Evolutionary conservation across 2,329 filamentous ascomycete species (phyloP).

Genomic region (Alternaria longipes): DNA sequence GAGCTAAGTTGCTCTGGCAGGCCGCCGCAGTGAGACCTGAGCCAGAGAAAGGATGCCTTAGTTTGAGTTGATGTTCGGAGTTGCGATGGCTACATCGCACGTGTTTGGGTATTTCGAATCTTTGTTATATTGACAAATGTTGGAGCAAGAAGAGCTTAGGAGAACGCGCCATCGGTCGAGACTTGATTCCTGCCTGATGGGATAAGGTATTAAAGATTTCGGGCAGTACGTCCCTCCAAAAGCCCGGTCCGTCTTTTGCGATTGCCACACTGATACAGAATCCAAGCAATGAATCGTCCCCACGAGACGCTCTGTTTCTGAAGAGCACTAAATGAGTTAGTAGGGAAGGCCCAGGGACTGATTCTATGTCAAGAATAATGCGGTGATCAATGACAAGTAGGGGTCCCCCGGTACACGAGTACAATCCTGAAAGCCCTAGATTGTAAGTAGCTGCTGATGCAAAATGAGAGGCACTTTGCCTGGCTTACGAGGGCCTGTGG

Average conservation of each 20-base stretch:
- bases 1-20: slow-evolving; percentile 60
- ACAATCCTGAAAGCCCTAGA: slow-evolving; percentile 50
- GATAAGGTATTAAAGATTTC: slow-evolving; percentile 52
- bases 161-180: slow-evolving; percentile 49
- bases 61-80: slow-evolving; percentile 47
- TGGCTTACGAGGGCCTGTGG: slow-evolving; percentile 39
- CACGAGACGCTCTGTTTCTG: slow-evolving; percentile 56
- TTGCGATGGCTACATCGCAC: slow-evolving; percentile 52
- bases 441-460: slow-evolving; percentile 52
- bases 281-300: slow-evolving; percentile 51
- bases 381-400: slow-evolving; percentile 55
- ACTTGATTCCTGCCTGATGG: slow-evolving; percentile 49
- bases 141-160: slow-evolving; percentile 48
- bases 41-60: slow-evolving; percentile 51
- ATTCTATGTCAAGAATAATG: slow-evolving; percentile 57
- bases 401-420: slow-evolving; percentile 47
- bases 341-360: slow-evolving; percentile 53
- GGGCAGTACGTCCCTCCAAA: slow-evolving; percentile 48
- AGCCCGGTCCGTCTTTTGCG: slow-evolving; percentile 50
- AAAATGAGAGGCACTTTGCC: slow-evolving; percentile 51
- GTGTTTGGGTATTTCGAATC: slow-evolving; percentile 51
- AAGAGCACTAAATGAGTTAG: slow-evolving; percentile 53
- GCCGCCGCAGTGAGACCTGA: slow-evolving; percentile 56
- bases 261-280: slow-evolving; percentile 54
- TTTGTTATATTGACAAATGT: slow-evolving; percentile 55